Evolutionary conservation across 179 eudicot genomes (phyloP), one percentile per base, ranked within the genome.

Genomic region (Dionaea muscipula): DNA sequence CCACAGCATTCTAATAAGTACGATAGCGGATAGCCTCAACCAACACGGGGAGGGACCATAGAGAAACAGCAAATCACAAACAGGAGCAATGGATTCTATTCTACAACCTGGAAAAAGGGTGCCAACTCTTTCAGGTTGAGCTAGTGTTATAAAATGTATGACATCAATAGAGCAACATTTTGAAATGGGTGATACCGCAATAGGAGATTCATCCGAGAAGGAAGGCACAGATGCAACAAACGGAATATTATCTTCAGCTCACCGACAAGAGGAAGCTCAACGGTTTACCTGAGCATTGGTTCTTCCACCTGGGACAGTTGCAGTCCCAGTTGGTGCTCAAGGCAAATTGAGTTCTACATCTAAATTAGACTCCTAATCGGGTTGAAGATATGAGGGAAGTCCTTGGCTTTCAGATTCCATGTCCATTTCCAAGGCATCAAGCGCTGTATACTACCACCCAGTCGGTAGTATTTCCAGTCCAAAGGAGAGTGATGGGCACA

Each of bases 381-480:
- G 83, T 66, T 91, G 98, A 73, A 91, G 98, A 75, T 91, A 91
- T 7, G 98, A 74, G 53, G 96, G 98, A 62, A 91, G 86, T n/a
- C 82, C 94, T 51, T 86, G 83, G 48, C 84, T 71, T 74, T 91
- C 98, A 2, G 78, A 80, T 63, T 82, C 99, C 73, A 91, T 84
- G 68, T 91, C 96, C 48, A 81, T 75, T 66, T 91, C 99, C 69
- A 91, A 65, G 60, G 86, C 94, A 73, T 91, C 96, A 61, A 91
- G 96, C 69, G 84, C 96, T 91, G 84, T 41, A 60, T 43, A 43
- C n/a, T n/a, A n/a, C n/a, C n/a, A n/a, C n/a, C n/a, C n/a, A n/a
- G n/a, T n/a, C n/a, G n/a, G n/a, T n/a, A n/a, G n/a, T n/a, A n/a
- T n/a, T n/a, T n/a, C n/a, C n/a, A n/a, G n/a, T n/a, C n/a, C n/a